phyloP scores from a whole-genome alignment of 768 basidiomycete genomes.

The Mrakia frigida region DNA sequence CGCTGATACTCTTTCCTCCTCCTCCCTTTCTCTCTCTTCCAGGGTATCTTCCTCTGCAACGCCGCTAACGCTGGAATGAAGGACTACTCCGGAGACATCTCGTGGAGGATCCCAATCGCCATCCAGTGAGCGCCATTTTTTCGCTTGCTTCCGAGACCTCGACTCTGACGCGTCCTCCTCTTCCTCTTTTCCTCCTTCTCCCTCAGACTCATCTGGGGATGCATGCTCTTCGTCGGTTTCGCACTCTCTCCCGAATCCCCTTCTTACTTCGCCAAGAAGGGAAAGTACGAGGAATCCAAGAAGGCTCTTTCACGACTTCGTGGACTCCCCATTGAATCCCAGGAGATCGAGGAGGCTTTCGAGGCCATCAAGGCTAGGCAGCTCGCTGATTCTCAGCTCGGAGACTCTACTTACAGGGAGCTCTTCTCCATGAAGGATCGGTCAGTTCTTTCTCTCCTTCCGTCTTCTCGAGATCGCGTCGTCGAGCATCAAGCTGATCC shows the following conservation, averaged over 20 bases:
- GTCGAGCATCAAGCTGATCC: too few species aligned
- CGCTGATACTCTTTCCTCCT: too few species aligned
- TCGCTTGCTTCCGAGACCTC: neutral
- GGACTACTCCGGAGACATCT: constrained; percentile 13
- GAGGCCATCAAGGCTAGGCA: constrained; percentile 26
- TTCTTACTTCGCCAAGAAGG: constrained; percentile 26
- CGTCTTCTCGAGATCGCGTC: neutral
- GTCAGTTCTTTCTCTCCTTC: neutral
- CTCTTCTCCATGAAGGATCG: constrained; percentile 27
- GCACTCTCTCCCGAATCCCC: constrained; percentile 33
- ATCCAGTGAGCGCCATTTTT: constrained; percentile 14
- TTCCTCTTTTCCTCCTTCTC: neutral
- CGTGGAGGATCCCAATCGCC: constrained; percentile 31
- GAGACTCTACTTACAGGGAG: constrained; percentile 31
- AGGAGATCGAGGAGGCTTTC: constrained; percentile 19
- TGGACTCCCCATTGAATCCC: constrained; percentile 13
- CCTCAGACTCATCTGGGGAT: constrained; percentile 23
- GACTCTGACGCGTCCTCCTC: neutral
- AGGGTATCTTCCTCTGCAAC: constrained; percentile 33
- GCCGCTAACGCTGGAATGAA: constrained; percentile 26
- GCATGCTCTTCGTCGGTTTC: constrained; percentile 30
- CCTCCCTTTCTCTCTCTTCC: too few species aligned
- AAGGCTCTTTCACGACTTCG: constrained; percentile 29
- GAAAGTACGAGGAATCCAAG: constrained; percentile 28
- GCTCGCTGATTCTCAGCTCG: constrained; percentile 19